A percentile compares a stretch with the other conserved stretches of the same genome.
phyloP scores from a whole-genome alignment of 2,329 filamentous ascomycete genomes.

The Alternaria sp. region DNA sequence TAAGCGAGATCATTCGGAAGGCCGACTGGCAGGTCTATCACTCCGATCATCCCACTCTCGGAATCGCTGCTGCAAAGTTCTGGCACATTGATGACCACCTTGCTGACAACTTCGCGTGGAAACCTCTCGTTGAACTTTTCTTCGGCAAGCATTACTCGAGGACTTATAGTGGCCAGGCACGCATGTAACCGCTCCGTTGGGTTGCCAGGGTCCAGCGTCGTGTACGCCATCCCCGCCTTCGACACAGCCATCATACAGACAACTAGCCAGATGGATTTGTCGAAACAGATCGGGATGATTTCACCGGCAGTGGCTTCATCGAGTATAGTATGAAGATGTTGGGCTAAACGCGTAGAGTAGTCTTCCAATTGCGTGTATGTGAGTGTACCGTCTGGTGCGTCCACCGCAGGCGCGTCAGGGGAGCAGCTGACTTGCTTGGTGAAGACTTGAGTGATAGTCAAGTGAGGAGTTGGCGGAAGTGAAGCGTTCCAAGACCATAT shows the following conservation, averaged over 20 bases:
- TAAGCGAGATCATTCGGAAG: slow-evolving; percentile 39
- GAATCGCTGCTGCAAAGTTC: not conserved
- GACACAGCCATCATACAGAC: slow-evolving; percentile 8
- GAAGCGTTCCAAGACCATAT: slow-evolving; percentile 3
- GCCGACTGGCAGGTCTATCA: not conserved
- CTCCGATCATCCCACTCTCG: not conserved
- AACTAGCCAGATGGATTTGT: slow-evolving; percentile 5
- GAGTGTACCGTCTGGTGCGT: slow-evolving; percentile 1
- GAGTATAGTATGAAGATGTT: not conserved
- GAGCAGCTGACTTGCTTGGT: not conserved
- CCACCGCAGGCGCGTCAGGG: not conserved
- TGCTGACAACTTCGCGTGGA: not conserved
- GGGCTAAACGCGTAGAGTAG: slow-evolving; percentile 1
- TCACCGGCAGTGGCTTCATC: not conserved
- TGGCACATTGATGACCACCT: not conserved
- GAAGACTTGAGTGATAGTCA: not conserved
- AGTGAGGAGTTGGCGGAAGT: not conserved
- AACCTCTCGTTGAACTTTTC: not conserved
- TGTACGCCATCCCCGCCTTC: slow-evolving; percentile 4
- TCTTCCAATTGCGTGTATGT: slow-evolving; percentile 2
- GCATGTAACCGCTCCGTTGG: slow-evolving; percentile 4
- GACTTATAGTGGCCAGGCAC: not conserved
- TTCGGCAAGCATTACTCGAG: not conserved
- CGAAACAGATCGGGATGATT: slow-evolving; percentile 7
- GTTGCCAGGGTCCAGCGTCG: not conserved